Conservation (phyloP, 352 stramenopile species). For the Phytophthora pinifolia region DNA sequence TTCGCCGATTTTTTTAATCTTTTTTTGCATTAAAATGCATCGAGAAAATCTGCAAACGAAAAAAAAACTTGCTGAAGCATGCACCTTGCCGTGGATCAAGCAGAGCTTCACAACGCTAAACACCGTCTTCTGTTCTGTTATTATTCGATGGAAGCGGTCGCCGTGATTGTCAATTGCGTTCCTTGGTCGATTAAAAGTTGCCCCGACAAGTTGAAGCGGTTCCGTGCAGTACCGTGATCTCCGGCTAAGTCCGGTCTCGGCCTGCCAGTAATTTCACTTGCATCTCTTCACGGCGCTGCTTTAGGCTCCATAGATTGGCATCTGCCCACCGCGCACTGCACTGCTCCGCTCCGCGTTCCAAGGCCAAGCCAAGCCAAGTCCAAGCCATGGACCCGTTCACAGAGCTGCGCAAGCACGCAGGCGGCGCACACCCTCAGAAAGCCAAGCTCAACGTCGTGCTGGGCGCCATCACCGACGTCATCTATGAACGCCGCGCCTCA, state of each 20-base stretch:
- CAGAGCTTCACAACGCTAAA: too few species aligned
- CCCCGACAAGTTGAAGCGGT: too few species aligned
- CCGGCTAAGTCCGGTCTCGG: background rate
- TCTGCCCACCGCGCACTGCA: conserved; percentile 1
- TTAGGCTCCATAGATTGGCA: conserved; percentile 38
- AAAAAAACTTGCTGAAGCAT: too few species aligned
- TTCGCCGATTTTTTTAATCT: too few species aligned
- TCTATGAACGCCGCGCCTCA: conserved; percentile 64
- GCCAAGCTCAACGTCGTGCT: conserved; percentile 84
- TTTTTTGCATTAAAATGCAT: too few species aligned
- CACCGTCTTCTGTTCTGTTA: too few species aligned
- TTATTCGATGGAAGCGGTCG: too few species aligned
- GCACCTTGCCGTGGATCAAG: too few species aligned
- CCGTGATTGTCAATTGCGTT: too few species aligned
- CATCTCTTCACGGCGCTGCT: conserved; percentile 15
- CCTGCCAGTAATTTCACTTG: conserved; percentile 37
- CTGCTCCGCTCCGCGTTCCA: background rate
- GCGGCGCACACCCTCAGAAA: conserved; percentile 77
- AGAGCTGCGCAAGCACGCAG: conserved; percentile 79
- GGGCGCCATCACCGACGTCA: conserved; percentile 79
- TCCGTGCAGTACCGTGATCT: too few species aligned
- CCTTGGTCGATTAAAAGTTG: too few species aligned
- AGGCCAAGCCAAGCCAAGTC: background rate
- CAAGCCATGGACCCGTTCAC: conserved; percentile 70
- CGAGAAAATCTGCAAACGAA: too few species aligned